Base-by-base conservation (phyloP, 768 basidiomycete species). In the Chiua virens region DNA sequence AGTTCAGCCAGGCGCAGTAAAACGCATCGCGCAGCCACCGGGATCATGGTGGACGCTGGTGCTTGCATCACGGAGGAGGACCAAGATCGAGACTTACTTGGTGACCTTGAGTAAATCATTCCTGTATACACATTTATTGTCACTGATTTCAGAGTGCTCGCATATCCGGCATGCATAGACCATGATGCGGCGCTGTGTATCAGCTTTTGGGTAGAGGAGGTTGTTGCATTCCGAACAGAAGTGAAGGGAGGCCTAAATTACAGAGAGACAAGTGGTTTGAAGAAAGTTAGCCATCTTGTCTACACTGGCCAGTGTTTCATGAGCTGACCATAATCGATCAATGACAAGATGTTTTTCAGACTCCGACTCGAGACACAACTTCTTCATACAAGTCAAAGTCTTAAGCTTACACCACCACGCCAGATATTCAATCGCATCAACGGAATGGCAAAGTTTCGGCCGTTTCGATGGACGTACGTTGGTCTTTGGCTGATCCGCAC, bases 191-290 rank as follows among this genome's bases (percentile, higher is more conserved):
- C 93, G 85, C 54, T 86, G 79, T 49, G 83, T 83, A 71, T 97
- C 95, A 38, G 91, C 94, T 73, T 94, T 86, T 20, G 93, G 93
- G 68, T 96, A 95, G 46, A 97, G 78, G 25, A 97, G 79, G 66
- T 97, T 96, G 74, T 95, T 94, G 77, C 93, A 96, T 77, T 96
- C 93, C 35, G 84, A 86, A 63, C 93, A 96, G 71, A 96, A 96
- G 59, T 90, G 85, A 25, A 96, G 82, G 3, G 89, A 89, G 11
- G 90, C 85, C 89, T 92, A 52, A 2, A 34, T 44, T 37, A 40
- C 35, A 45, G 27, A 23, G 20, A 50, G 21, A 36, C 18, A 50
- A 58, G 32, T 14, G 28, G 20, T 32, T 43, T 25, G 5, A 30
- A 30, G n/a, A n/a, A 30, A 5, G 46, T 69, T 34, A 69, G 67